Percentiles rank a stretch among this genome's conserved stretches.
Conservation (phyloP, 768 basidiomycete species). For the Psilocybe subaeruginosa region DNA sequence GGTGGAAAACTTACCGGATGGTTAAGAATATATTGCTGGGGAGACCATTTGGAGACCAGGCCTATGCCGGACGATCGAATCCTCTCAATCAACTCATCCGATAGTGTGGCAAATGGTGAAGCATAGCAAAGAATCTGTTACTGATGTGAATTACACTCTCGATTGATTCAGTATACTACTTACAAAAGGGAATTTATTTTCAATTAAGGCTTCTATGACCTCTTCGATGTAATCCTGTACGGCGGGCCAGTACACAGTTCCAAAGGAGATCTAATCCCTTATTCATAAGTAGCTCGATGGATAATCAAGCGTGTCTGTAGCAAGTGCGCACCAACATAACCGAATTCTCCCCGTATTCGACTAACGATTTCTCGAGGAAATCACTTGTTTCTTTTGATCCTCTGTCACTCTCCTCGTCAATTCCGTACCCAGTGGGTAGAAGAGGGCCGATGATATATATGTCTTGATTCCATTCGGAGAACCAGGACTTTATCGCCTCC, state of each 20-base stretch:
- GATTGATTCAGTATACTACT: neutral
- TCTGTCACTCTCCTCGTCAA: neutral
- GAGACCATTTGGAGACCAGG: neutral
- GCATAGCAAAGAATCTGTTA: constrained; percentile 10
- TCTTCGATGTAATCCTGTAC: neutral
- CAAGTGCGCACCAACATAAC: constrained; percentile 5
- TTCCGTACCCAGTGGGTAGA: constrained; percentile 3
- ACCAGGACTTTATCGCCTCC: constrained; percentile 4
- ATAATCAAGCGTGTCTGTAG: neutral
- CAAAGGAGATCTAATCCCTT: constrained; percentile 1
- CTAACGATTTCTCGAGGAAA: constrained; percentile 4
- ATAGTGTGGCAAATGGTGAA: constrained; percentile 7
- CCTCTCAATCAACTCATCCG: neutral
- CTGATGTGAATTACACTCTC: neutral
- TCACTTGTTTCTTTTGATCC: neutral
- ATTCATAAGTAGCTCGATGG: neutral
- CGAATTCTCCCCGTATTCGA: constrained; percentile 1
- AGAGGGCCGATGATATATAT: constrained; percentile 7
- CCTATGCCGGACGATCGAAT: constrained; percentile 6
- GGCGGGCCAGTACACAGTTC: constrained; percentile 2
- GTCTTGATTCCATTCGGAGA: constrained; percentile 5
- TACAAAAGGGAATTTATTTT: constrained; percentile 8
- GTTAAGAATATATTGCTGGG: constrained; percentile 10
- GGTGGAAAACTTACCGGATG: constrained; percentile 7
- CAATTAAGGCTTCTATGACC: constrained; percentile 2